Conservation (phyloP, 371 early-diverging fungal species). For the Zychaea mexicana region DNA sequence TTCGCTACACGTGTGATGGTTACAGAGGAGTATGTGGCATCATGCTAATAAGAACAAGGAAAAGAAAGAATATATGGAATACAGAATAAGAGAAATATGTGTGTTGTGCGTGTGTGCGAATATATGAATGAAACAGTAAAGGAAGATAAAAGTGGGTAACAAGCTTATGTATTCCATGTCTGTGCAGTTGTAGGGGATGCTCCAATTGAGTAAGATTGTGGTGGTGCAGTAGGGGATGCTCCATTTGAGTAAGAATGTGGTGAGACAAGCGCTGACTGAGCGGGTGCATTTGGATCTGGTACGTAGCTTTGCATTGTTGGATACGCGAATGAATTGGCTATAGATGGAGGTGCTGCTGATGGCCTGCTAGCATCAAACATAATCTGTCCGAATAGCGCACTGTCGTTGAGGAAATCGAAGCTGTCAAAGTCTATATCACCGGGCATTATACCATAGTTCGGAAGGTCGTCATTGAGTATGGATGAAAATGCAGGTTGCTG, state of each 20-base stretch:
- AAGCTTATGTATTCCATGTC: slow-evolving; percentile 1
- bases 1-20: background rate
- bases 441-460: background rate
- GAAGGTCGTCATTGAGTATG: background rate
- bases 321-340: background rate
- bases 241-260: background rate
- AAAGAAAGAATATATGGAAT: background rate
- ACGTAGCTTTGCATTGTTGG: background rate
- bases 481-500: background rate
- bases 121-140: background rate
- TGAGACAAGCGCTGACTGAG: background rate
- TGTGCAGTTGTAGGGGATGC: background rate
- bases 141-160: background rate
- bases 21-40: background rate
- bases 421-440: background rate
- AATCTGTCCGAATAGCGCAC: slow-evolving; percentile 33
- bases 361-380: slow-evolving; percentile 36
- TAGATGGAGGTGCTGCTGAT: background rate
- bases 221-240: background rate
- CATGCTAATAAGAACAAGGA: background rate
- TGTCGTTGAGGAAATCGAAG: background rate
- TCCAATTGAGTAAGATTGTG: background rate
- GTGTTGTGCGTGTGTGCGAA: background rate
- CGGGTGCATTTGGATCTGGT: background rate
- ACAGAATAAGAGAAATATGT: background rate